These are phyloP conservation scores for Cutaneotrichosporon sp. DNA, from an alignment of 1,284 basidiomycete genomes.

Conservation along the genomic window DNA sequence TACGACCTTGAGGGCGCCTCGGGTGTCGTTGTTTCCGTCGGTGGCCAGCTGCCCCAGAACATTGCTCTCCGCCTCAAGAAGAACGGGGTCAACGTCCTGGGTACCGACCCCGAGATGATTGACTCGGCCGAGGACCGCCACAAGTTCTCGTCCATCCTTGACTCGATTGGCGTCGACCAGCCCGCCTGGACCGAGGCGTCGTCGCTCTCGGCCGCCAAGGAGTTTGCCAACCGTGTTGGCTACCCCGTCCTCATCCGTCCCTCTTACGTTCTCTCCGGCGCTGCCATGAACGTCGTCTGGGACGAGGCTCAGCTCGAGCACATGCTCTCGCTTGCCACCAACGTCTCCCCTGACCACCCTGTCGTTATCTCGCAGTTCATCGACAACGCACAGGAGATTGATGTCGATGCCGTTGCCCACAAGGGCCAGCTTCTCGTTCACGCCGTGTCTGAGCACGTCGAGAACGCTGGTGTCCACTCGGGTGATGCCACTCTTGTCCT, in stretches of 20 bases:
- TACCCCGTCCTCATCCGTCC: slow-evolving; percentile 95
- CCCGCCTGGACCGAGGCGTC: slow-evolving; percentile 94
- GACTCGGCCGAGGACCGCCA: slow-evolving; percentile 98
- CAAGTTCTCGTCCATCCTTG: slow-evolving; percentile 96
- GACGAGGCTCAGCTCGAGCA: slow-evolving; percentile 85
- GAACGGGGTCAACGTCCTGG: slow-evolving; percentile 84
- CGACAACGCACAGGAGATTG: slow-evolving; percentile 94
- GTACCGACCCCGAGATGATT: slow-evolving; percentile 91
- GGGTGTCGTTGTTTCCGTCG: slow-evolving; percentile 94
- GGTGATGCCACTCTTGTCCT: slow-evolving; percentile 97
- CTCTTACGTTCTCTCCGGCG: slow-evolving; percentile 95
- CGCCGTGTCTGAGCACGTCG: slow-evolving; percentile 96
- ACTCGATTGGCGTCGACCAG: slow-evolving; percentile 93
- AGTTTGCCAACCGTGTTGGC: slow-evolving; percentile 79
- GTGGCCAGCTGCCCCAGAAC: slow-evolving; percentile 97
- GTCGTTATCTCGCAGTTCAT: slow-evolving; percentile 99
- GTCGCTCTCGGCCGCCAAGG: slow-evolving; percentile 82
- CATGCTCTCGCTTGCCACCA: slow-evolving; percentile 88
- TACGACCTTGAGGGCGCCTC: slow-evolving; percentile 92
- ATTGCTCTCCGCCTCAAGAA: slow-evolving; percentile 94
- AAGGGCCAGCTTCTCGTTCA: slow-evolving; percentile 92
- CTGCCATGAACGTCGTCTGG: slow-evolving; percentile 98
- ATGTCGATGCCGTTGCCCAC: slow-evolving; percentile 95
- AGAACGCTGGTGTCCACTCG: slow-evolving; percentile 98
- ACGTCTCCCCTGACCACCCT: slow-evolving; percentile 93